Percentiles rank a stretch among this genome's conserved stretches.
Evolutionary conservation across 106 monocot species (phyloP).

Genomic region (Allium fistulosum): DNA sequence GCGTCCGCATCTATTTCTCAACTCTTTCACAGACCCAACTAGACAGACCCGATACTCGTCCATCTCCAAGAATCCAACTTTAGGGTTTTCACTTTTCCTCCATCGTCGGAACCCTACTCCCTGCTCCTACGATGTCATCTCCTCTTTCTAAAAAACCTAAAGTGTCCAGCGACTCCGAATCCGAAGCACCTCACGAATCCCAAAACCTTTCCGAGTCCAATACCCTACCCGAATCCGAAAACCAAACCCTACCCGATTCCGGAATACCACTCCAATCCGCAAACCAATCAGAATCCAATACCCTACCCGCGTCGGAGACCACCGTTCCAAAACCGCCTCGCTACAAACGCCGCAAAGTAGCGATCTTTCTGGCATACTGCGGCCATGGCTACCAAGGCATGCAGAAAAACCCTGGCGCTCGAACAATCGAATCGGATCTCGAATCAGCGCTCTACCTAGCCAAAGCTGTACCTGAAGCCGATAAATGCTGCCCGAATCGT

Average conservation of each 20-base stretch:
- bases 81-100: no score
- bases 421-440: slow-evolving; percentile 87
- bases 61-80: no score
- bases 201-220: no score
- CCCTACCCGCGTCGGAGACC: not conserved
- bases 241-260: no score
- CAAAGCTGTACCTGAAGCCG: slow-evolving; percentile 65
- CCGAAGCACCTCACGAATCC: not conserved
- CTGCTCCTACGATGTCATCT: slow-evolving; percentile 32
- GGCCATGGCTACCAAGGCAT: slow-evolving; percentile 94
- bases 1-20: no score
- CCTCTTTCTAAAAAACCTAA: slow-evolving; percentile 55
- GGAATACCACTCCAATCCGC: slow-evolving; percentile 1
- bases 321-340: slow-evolving; percentile 13
- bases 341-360: slow-evolving; percentile 86
- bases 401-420: slow-evolving; percentile 98
- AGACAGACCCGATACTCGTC: no score
- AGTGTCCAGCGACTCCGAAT: slow-evolving; percentile 28
- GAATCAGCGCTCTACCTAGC: slow-evolving; percentile 84
- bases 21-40: no score
- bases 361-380: slow-evolving; percentile 80
- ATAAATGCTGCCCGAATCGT: slow-evolving; percentile 56
- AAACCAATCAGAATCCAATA: slow-evolving; percentile 5
- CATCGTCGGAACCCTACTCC: no score
- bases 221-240: no score